Conservation (phyloP, 176 grass and related monocot genomes). For the Typha latifolia region DNA sequence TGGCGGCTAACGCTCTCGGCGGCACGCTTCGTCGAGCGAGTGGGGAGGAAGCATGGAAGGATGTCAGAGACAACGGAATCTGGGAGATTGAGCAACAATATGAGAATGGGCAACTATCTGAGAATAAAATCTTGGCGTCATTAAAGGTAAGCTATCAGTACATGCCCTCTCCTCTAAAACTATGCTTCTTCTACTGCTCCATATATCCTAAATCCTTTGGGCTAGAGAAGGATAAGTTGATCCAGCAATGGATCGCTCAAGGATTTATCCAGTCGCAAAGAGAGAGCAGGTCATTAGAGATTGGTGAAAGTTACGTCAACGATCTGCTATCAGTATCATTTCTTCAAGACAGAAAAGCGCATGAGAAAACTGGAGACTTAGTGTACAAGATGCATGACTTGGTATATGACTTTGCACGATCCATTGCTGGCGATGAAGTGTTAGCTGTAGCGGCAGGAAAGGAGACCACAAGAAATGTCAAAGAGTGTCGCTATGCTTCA, state of each 20-base stretch:
- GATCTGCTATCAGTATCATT: constrained; percentile 26
- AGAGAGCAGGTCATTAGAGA: no score
- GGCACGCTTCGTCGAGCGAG: background rate
- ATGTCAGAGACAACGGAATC: constrained; percentile 14
- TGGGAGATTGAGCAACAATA: background rate
- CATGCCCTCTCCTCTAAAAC: constrained; percentile 12
- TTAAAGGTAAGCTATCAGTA: constrained; percentile 25
- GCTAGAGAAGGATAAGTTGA: constrained; percentile 17
- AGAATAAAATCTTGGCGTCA: background rate
- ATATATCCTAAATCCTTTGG: constrained; percentile 1
- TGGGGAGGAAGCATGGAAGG: constrained; percentile 3
- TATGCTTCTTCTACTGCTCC: constrained; percentile 23
- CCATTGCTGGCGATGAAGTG: background rate
- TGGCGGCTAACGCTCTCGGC: constrained; percentile 23
- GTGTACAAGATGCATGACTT: constrained; percentile 26
- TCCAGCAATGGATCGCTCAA: constrained; percentile 36
- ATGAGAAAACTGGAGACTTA: background rate
- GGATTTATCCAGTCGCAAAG: background rate
- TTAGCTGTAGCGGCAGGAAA: background rate
- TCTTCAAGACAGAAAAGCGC: constrained; percentile 4
- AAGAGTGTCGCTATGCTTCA: constrained; percentile 9
- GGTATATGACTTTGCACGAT: constrained; percentile 23
- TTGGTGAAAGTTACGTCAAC: background rate
- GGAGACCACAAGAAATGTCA: background rate
- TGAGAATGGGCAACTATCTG: no score